Conservation (phyloP, 2,329 filamentous ascomycete genomes). For the Verticillium albo-atrum region DNA sequence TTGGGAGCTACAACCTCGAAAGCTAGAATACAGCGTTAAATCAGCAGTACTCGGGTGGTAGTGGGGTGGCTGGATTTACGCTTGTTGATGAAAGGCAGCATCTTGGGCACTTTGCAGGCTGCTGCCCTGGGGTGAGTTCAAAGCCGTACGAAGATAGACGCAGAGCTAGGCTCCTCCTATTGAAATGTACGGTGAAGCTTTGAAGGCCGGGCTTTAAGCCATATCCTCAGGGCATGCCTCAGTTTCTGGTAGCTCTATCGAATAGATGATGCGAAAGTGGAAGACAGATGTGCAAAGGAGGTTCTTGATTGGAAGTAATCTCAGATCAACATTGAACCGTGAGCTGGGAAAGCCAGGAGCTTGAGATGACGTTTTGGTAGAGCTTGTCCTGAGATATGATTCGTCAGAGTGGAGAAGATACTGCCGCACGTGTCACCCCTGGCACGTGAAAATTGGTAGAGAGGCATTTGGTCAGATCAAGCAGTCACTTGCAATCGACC, state of each 20-base stretch:
- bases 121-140: not conserved
- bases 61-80: conserved; percentile 14
- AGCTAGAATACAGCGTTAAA: conserved; percentile 22
- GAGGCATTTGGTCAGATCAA: too few relatives aligned
- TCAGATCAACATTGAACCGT: not conserved
- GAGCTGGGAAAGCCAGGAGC: too few relatives aligned
- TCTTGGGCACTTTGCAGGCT: conserved; percentile 7
- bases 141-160: not conserved
- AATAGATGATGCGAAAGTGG: not conserved
- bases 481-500: too few relatives aligned
- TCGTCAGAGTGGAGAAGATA: too few relatives aligned
- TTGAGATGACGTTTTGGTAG: too few relatives aligned
- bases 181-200: too few relatives aligned
- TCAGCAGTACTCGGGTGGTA: not conserved
- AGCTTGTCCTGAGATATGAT: not conserved
- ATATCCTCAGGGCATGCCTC: not conserved
- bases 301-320: not conserved
- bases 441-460: not conserved
- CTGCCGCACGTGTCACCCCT: not conserved
- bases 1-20: conserved; percentile 36
- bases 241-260: not conserved
- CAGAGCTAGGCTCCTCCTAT: not conserved
- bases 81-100: conserved; percentile 22
- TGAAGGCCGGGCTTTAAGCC: not conserved
- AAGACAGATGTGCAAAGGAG: not conserved